Conservation (phyloP, 1,139 yeast genomes). For the Oligophagozyma castellii region DNA sequence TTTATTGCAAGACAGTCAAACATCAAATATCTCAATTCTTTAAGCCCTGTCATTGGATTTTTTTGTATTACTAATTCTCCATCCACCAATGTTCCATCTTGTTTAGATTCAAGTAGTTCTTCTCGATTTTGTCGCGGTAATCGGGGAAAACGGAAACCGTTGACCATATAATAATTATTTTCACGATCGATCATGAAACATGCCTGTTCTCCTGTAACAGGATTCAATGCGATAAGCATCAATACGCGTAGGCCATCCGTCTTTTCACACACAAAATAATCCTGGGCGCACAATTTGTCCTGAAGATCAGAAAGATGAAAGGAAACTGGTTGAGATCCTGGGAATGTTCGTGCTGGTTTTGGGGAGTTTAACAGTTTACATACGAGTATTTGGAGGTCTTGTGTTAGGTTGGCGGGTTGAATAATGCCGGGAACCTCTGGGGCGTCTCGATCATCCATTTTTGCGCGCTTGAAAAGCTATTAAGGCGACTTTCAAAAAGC, state of each 20-base stretch:
- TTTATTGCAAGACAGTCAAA: slow-evolving; percentile 86
- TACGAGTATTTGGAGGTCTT: slow-evolving; percentile 54
- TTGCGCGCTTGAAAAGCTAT: too few species aligned
- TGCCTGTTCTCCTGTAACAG: slow-evolving; percentile 58
- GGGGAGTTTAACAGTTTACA: slow-evolving; percentile 46
- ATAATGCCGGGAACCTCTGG: slow-evolving; percentile 77
- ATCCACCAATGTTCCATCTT: slow-evolving; percentile 79
- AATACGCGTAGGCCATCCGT: slow-evolving; percentile 86
- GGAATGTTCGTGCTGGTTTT: slow-evolving; percentile 33
- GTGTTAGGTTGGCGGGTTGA: slow-evolving; percentile 58
- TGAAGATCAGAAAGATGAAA: slow-evolving; percentile 64
- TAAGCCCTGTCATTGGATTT: slow-evolving; percentile 35
- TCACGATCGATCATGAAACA: slow-evolving; percentile 73
- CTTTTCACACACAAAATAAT: slow-evolving; percentile 89
- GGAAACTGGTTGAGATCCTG: slow-evolving; percentile 94
- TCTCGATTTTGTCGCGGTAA: slow-evolving; percentile 37
- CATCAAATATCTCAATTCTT: slow-evolving; percentile 67
- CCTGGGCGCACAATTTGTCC: slow-evolving; percentile 44
- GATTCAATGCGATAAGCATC: slow-evolving; percentile 52
- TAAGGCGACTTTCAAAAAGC: slow-evolving; percentile 1
- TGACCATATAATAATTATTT: slow-evolving; percentile 70
- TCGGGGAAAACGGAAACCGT: slow-evolving; percentile 73
- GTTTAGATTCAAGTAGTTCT: slow-evolving; percentile 34
- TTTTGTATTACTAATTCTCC: slow-evolving; percentile 69
- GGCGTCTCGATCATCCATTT: slow-evolving; percentile 40